Percentiles rank a stretch among this genome's conserved stretches.
Conservation (phyloP, 192 early-diverging fungal genomes). For the Coemansia sp. region DNA sequence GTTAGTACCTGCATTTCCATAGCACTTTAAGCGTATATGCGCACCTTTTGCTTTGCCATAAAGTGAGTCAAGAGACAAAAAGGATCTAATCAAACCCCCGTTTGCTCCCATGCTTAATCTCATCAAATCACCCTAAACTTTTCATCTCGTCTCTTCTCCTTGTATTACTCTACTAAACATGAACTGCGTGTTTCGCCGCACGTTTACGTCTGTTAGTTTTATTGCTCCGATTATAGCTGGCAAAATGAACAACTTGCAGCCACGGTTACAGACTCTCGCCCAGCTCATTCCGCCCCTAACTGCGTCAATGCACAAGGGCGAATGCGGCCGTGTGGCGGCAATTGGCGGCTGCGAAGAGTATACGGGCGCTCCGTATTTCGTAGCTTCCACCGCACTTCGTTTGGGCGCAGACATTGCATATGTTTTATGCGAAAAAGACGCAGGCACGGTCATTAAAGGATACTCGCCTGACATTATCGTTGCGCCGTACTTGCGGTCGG, state of each 20-base stretch:
- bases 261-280: conserved; percentile 44
- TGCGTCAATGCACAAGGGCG: conserved; percentile 45
- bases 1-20: too few relatives aligned
- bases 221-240: conserved; percentile 42
- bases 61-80: conserved; percentile 19
- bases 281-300: conserved; percentile 49
- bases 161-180: conserved; percentile 3
- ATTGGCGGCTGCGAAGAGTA: conserved; percentile 60
- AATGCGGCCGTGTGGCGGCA: conserved; percentile 41
- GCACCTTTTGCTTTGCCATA: neutral
- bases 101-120: too few relatives aligned
- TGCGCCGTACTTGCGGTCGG: conserved; percentile 74
- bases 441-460: conserved; percentile 75
- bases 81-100: too few relatives aligned
- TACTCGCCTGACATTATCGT: conserved; percentile 91
- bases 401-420: conserved; percentile 85
- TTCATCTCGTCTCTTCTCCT: too few relatives aligned
- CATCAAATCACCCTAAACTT: too few relatives aligned
- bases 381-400: conserved; percentile 19
- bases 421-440: conserved; percentile 81
- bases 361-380: conserved; percentile 93
- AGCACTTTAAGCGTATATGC: neutral
- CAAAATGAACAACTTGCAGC: conserved; percentile 47
- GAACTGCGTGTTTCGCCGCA: conserved; percentile 23
- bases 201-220: conserved; percentile 44